phyloP scores from a whole-genome alignment of 1,284 basidiomycete species.

The Schizopora paradoxa region DNA sequence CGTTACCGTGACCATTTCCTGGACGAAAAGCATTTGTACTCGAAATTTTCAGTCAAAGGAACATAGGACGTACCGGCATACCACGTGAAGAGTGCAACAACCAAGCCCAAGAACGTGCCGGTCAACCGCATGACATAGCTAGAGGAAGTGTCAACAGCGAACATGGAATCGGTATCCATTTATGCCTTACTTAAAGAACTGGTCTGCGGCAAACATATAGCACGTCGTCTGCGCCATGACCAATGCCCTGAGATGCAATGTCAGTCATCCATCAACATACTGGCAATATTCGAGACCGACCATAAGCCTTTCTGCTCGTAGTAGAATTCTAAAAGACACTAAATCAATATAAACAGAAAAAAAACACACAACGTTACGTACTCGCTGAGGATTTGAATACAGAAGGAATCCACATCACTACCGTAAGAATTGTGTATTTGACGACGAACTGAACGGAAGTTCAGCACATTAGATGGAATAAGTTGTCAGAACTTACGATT shows the following conservation, averaged over 20 bases:
- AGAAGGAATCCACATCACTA: constrained; percentile 53
- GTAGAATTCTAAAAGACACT: constrained; percentile 37
- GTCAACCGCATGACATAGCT: constrained; percentile 41
- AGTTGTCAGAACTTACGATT: constrained; percentile 29
- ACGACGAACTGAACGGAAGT: constrained; percentile 41
- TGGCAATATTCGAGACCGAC: constrained; percentile 25
- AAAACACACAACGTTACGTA: no score
- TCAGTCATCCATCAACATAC: not conserved
- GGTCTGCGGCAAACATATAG: constrained; percentile 58
- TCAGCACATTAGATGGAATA: not conserved
- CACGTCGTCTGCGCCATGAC: constrained; percentile 66
- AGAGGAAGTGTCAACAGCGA: no score
- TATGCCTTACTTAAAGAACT: constrained; percentile 48
- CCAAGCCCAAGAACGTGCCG: constrained; percentile 41
- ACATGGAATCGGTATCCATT: no score
- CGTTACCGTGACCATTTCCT: constrained; percentile 46
- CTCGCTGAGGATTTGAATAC: constrained; percentile 41
- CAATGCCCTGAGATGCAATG: constrained; percentile 41
- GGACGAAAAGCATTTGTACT: constrained; percentile 22
- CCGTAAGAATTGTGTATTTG: constrained; percentile 48
- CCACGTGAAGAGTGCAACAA: constrained; percentile 53
- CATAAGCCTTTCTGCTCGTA: constrained; percentile 41
- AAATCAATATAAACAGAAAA: no score
- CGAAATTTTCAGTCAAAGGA: not conserved
- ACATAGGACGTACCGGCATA: constrained; percentile 37